Evolutionary conservation across 352 stramenopile species (phyloP).

Genomic region (Aphanomyces stellatus): DNA sequence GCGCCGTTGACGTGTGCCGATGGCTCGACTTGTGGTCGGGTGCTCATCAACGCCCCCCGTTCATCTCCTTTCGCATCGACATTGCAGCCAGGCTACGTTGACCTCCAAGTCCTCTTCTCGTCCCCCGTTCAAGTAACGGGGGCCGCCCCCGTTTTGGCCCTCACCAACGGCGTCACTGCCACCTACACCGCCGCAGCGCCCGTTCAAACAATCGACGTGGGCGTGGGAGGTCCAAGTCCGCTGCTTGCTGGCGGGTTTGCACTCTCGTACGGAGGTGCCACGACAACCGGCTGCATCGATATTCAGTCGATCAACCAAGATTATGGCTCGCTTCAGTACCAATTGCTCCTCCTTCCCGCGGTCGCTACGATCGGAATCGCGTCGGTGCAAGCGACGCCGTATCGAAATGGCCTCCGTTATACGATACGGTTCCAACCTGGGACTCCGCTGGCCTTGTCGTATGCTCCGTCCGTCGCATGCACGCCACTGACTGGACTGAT

Average conservation of each 20-base stretch:
- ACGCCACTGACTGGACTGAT: constrained; percentile 28
- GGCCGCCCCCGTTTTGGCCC: constrained; percentile 28
- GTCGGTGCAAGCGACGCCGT: constrained; percentile 20
- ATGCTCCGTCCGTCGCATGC: constrained; percentile 31
- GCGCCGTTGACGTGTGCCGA: constrained; percentile 29
- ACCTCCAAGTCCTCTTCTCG: constrained; percentile 41
- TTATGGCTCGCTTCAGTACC: constrained; percentile 31
- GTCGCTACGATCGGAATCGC: constrained; percentile 51
- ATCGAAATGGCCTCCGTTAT: constrained; percentile 47
- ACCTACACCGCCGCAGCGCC: constrained; percentile 37
- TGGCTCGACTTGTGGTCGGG: constrained; percentile 30
- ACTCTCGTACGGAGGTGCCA: constrained; percentile 36
- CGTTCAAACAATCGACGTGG: constrained; percentile 53
- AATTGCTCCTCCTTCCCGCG: constrained; percentile 32
- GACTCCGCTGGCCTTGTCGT: constrained; percentile 32
- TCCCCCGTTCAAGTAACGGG: constrained; percentile 34
- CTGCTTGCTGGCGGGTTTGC: constrained; percentile 39
- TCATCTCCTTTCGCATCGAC: constrained; percentile 26
- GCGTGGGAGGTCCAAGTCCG: constrained; percentile 33
- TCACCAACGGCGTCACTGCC: constrained; percentile 37
- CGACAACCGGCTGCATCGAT: constrained; percentile 51
- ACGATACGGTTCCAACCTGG: constrained; percentile 28
- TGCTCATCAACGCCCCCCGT: constrained; percentile 39
- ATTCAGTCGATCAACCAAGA: constrained; percentile 28
- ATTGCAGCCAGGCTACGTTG: constrained; percentile 36